Evolutionary conservation across 208 protist genomes (phyloP).

Genomic region (Leishmania gerbilli): DNA sequence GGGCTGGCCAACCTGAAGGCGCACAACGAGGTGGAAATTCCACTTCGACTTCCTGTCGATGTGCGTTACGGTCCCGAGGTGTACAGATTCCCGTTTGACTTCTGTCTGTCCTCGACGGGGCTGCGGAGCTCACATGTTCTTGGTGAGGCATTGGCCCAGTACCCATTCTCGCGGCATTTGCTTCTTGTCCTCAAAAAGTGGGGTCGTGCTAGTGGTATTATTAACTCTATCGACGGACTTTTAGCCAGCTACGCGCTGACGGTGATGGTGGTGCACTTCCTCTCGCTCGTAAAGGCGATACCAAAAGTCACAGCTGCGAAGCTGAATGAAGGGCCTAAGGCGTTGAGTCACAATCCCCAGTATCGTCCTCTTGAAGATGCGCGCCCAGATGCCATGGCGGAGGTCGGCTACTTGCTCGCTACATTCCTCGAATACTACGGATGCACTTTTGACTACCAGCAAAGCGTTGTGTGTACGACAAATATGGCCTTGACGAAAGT

Average conservation of each 20-base stretch:
- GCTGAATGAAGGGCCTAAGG: slow-evolving; percentile 46
- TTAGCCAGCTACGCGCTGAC: slow-evolving; percentile 87
- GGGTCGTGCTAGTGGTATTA: slow-evolving; percentile 73
- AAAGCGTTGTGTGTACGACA: slow-evolving; percentile 83
- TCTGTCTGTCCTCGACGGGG: slow-evolving; percentile 87
- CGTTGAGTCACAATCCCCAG: slow-evolving; percentile 54
- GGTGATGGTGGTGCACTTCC: slow-evolving; percentile 87
- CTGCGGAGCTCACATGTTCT: slow-evolving; percentile 86
- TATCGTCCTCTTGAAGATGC: slow-evolving; percentile 49
- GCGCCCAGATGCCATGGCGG: slow-evolving; percentile 38
- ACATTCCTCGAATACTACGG: slow-evolving; percentile 90
- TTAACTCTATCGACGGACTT: slow-evolving; percentile 90
- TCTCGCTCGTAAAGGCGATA: slow-evolving; percentile 63
- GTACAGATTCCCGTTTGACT: slow-evolving; percentile 89
- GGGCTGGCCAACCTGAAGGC: slow-evolving; percentile 71
- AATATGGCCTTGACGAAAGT: slow-evolving; percentile 73
- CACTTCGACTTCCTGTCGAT: slow-evolving; percentile 78
- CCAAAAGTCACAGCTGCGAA: slow-evolving; percentile 49
- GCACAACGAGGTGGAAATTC: slow-evolving; percentile 79
- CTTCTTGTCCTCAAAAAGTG: slow-evolving; percentile 87
- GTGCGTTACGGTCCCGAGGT: slow-evolving; percentile 79
- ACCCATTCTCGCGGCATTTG: slow-evolving; percentile 79
- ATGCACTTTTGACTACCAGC: slow-evolving; percentile 72
- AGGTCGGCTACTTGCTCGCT: slow-evolving; percentile 78
- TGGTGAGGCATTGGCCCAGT: slow-evolving; percentile 58